These are phyloP conservation scores for Oldenlandia corymbosa DNA, from an alignment of 257 asterid genomes.

Conservation along the genomic window DNA sequence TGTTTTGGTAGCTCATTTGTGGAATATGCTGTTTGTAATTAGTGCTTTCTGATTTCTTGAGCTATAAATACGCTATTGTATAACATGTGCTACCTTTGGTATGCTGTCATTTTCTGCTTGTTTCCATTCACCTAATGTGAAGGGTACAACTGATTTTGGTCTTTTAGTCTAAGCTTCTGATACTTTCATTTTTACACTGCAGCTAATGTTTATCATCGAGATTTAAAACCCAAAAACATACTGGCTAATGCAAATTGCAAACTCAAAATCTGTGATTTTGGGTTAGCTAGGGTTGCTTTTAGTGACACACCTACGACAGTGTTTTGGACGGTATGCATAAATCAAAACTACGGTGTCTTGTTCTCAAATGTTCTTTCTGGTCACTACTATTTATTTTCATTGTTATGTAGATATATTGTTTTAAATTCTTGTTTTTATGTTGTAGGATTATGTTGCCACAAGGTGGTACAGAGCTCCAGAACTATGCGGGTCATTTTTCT, in stretches of 20 bases:
- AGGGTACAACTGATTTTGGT: not conserved
- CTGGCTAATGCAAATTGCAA: constrained; percentile 96
- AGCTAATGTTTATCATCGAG: constrained; percentile 95
- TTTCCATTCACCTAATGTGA: not conserved
- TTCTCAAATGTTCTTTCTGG: not conserved
- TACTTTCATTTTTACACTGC: constrained; percentile 23
- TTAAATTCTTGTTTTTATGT: constrained; percentile 5
- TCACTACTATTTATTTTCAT: not conserved
- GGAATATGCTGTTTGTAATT: no score
- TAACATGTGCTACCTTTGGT: no score
- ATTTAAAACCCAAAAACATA: constrained; percentile 80
- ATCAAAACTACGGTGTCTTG: constrained; percentile 1
- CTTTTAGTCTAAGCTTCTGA: constrained; percentile 7
- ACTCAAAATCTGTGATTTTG: constrained; percentile 93
- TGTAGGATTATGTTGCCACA: constrained; percentile 90
- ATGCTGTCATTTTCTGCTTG: not conserved
- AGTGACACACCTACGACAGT: constrained; percentile 81
- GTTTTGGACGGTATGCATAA: constrained; percentile 80
- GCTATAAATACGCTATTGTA: no score
- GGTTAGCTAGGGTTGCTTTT: constrained; percentile 95
- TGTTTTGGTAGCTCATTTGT: no score
- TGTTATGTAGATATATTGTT: constrained; percentile 3
- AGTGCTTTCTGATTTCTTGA: no score
- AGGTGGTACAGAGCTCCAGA: constrained; percentile 96
- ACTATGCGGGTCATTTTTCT: constrained; percentile 87